Conservation (phyloP, 495 filamentous ascomycete species). For the Pyrenula aspistea region DNA sequence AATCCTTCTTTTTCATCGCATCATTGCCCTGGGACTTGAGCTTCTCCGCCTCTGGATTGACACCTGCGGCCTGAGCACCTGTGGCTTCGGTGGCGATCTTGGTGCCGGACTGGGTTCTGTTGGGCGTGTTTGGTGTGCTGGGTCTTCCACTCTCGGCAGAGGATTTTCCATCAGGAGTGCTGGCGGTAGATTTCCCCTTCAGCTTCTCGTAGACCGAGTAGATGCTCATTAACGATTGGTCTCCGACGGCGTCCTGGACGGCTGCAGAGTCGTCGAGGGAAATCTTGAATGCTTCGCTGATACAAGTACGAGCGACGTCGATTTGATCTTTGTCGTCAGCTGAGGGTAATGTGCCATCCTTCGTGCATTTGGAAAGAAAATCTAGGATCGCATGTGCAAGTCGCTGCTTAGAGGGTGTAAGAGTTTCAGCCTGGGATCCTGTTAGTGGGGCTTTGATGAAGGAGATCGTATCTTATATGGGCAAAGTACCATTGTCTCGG, state of each 20-base stretch:
- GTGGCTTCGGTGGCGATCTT: slow-evolving; percentile 10
- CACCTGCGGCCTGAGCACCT: slow-evolving; percentile 14
- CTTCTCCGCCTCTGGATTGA: slow-evolving; percentile 62
- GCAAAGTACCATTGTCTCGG: too few relatives aligned
- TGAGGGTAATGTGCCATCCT: slow-evolving; percentile 68
- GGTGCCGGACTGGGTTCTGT: slow-evolving; percentile 4
- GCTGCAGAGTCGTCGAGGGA: slow-evolving; percentile 67
- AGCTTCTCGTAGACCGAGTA: slow-evolving; percentile 95
- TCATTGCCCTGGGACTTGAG: slow-evolving; percentile 88
- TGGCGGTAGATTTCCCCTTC: slow-evolving; percentile 49
- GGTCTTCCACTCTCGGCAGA: slow-evolving; percentile 12
- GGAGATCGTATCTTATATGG: too few relatives aligned
- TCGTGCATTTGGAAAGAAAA: slow-evolving; percentile 75
- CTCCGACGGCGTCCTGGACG: slow-evolving; percentile 62
- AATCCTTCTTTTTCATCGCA: slow-evolving; percentile 88
- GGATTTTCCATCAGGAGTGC: slow-evolving; percentile 15
- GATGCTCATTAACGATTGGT: slow-evolving; percentile 77
- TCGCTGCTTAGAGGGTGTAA: slow-evolving; percentile 77
- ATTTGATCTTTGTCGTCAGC: slow-evolving; percentile 82
- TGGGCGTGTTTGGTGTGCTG: slow-evolving; percentile 14
- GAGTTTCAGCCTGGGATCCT: too few relatives aligned
- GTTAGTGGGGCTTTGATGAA: too few relatives aligned
- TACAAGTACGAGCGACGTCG: slow-evolving; percentile 86
- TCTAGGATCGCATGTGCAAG: slow-evolving; percentile 94
- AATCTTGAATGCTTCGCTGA: slow-evolving; percentile 87